Evolutionary conservation across 2,329 filamentous ascomycete species (phyloP).

Genomic region (Colletotrichum viniferum): DNA sequence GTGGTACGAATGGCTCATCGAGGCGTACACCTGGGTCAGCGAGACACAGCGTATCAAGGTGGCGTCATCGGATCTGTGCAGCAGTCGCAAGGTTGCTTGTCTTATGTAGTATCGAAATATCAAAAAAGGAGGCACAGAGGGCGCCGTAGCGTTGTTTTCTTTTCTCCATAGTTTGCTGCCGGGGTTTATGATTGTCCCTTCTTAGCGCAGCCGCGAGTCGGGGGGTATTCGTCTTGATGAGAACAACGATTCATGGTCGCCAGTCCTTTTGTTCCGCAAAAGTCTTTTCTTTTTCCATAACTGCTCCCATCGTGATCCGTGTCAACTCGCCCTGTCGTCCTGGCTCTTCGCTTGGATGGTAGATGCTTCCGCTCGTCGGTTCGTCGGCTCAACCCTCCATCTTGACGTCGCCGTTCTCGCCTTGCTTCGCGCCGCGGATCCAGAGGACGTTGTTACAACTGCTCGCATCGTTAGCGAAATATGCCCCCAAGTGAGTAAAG

Average conservation of each 20-base stretch:
- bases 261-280: not conserved
- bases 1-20: constrained; percentile 98
- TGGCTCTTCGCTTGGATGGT: not conserved
- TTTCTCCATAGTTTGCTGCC: constrained; percentile 9
- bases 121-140: not conserved
- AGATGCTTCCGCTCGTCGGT: not conserved
- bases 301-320: constrained; percentile 4
- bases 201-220: not conserved
- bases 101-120: constrained; percentile 59
- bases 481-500: not conserved
- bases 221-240: not conserved
- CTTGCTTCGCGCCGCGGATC: constrained; percentile 68
- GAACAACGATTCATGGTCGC: constrained; percentile 4
- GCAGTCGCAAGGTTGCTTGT: constrained; percentile 72
- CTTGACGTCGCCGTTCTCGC: constrained; percentile 56
- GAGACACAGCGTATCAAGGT: constrained; percentile 68
- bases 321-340: not conserved
- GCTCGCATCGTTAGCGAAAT: not conserved
- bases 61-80: constrained; percentile 69
- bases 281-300: not conserved
- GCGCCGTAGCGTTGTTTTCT: constrained; percentile 1
- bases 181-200: not conserved
- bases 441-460: constrained; percentile 98
- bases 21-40: constrained; percentile 74
- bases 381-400: constrained; percentile 54